phyloP scores from a whole-genome alignment of 805 yeast genomes.

The Candida ovalis region DNA sequence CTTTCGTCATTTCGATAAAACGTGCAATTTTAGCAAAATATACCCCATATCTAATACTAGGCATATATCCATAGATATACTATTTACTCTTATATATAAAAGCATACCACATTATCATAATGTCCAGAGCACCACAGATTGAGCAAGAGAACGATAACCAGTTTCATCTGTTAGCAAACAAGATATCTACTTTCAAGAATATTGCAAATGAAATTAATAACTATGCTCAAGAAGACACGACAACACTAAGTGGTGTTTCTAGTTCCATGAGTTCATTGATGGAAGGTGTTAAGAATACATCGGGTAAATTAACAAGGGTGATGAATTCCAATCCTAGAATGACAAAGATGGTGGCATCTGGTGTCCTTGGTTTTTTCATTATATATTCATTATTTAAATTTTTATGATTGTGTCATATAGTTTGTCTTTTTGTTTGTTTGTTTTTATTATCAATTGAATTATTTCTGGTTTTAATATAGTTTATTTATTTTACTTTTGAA shows the following conservation, averaged over 20 bases:
- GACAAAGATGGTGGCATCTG: slow-evolving; percentile 56
- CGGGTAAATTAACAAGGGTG: slow-evolving; percentile 50
- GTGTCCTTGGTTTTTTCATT: slow-evolving; percentile 51
- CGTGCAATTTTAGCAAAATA: no score
- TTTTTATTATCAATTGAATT: not conserved
- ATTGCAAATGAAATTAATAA: slow-evolving; percentile 66
- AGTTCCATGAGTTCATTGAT: slow-evolving; percentile 49
- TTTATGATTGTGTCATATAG: slow-evolving; percentile 26
- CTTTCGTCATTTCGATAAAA: no score
- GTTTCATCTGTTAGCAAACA: slow-evolving; percentile 59
- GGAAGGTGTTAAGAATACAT: slow-evolving; percentile 47
- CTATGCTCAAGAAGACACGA: slow-evolving; percentile 55
- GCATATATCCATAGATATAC: no score
- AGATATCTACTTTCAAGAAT: slow-evolving; percentile 58
- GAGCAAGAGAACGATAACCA: slow-evolving; percentile 55
- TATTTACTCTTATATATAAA: no score
- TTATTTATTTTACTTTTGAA: no score
- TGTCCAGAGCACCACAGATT: slow-evolving; percentile 29
- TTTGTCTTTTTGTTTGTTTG: no score
- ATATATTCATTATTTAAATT: slow-evolving; percentile 53
- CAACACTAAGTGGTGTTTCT: slow-evolving; percentile 38
- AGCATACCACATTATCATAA: slow-evolving; percentile 6
- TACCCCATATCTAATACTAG: no score
- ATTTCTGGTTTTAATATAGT: no score
- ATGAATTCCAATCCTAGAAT: slow-evolving; percentile 56